These are phyloP conservation scores for Boletus subcaerulescens DNA, from an alignment of 768 basidiomycete species.

Conservation along the genomic window DNA sequence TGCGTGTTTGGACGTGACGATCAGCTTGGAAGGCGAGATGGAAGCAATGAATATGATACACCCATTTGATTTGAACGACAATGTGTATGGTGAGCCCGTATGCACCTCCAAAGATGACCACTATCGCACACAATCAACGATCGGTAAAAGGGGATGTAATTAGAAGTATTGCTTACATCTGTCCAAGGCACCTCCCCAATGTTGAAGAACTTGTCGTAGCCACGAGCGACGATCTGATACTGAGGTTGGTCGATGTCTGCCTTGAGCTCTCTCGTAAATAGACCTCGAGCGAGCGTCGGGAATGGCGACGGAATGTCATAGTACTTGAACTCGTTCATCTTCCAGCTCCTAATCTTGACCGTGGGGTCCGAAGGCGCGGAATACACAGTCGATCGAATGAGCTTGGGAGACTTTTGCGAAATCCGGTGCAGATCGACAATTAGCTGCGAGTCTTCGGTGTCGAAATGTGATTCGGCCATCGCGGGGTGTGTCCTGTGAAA, in stretches of 20 bases:
- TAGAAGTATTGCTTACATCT: slow-evolving; percentile 52
- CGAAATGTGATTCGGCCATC: slow-evolving; percentile 26
- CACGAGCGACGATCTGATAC: slow-evolving; percentile 75
- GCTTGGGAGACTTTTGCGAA: slow-evolving; percentile 56
- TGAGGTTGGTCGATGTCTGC: slow-evolving; percentile 32
- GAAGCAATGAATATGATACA: slow-evolving; percentile 96
- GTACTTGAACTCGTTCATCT: slow-evolving; percentile 97
- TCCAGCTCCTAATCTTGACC: slow-evolving; percentile 78
- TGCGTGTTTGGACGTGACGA: slow-evolving; percentile 93
- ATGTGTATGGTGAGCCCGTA: slow-evolving; percentile 73
- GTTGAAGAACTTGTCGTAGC: slow-evolving; percentile 99
- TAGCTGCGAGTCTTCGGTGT: slow-evolving; percentile 54
- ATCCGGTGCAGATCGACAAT: slow-evolving; percentile 51
- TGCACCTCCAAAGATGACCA: slow-evolving; percentile 71
- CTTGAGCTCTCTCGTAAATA: slow-evolving; percentile 66
- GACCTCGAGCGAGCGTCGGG: slow-evolving; percentile 89
- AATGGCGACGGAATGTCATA: slow-evolving; percentile 87
- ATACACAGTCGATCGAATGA: slow-evolving; percentile 60
- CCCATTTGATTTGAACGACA: slow-evolving; percentile 93
- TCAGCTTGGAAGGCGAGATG: slow-evolving; percentile 65
- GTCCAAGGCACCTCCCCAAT: slow-evolving; percentile 97
- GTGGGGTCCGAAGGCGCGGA: slow-evolving; percentile 53
- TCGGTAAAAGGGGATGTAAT: neutral
- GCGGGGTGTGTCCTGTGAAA: slow-evolving; percentile 1
- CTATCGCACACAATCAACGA: slow-evolving; percentile 37